phyloP scores from a whole-genome alignment of 257 asterid genomes.

The Nicotiana obtusifolia region DNA sequence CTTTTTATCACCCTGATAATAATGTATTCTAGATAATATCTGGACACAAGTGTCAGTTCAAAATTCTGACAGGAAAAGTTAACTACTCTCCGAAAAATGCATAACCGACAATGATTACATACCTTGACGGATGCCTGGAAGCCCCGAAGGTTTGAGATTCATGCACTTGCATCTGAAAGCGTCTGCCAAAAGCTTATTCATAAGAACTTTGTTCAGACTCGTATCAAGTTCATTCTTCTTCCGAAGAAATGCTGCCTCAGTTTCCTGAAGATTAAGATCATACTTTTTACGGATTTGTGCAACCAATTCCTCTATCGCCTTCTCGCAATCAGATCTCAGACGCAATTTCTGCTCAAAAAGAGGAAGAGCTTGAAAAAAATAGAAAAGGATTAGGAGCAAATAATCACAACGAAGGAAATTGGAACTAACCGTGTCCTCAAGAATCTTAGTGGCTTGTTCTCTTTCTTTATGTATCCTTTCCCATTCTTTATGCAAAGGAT shows the following conservation, averaged over 20 bases:
- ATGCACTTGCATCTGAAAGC: slow-evolving; percentile 36
- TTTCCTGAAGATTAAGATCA: slow-evolving; percentile 39
- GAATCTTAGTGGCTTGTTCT: slow-evolving; percentile 25
- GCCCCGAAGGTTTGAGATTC: slow-evolving; percentile 42
- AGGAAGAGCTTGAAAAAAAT: background rate
- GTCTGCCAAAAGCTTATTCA: slow-evolving; percentile 53
- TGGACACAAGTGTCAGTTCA: background rate
- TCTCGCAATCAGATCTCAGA: slow-evolving; percentile 47
- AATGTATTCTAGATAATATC: background rate
- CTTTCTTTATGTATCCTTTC: slow-evolving; percentile 27
- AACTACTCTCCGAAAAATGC: background rate
- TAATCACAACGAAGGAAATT: background rate
- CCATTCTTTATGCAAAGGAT: slow-evolving; percentile 36
- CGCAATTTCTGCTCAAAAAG: slow-evolving; percentile 36
- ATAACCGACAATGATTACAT: slow-evolving; percentile 15
- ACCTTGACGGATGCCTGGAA: slow-evolving; percentile 51
- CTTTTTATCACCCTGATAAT: background rate
- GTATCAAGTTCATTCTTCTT: slow-evolving; percentile 32
- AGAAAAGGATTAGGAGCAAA: slow-evolving; percentile 1
- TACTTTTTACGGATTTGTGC: slow-evolving; percentile 43
- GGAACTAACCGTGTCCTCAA: slow-evolving; percentile 41
- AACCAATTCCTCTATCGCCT: slow-evolving; percentile 46
- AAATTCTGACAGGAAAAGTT: background rate
- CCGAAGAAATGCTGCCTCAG: slow-evolving; percentile 30
- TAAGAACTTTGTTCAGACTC: slow-evolving; percentile 31